Percentiles rank a stretch among this genome's conserved stretches.
phyloP scores from a whole-genome alignment of 129 eudicot species.

The Flaveria sonorensis region DNA sequence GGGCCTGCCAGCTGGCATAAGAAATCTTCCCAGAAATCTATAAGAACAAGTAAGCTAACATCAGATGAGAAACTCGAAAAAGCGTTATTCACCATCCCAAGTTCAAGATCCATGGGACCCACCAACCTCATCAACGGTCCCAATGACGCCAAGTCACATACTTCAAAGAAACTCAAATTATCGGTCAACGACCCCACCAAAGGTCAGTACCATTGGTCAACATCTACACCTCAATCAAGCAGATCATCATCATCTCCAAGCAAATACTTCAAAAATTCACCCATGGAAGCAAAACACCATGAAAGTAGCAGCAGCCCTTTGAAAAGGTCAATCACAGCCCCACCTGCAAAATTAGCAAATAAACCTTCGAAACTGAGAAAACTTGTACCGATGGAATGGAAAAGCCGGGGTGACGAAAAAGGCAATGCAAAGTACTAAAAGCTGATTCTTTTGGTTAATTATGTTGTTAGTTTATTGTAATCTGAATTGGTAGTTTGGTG shows the following conservation, averaged over 20 bases:
- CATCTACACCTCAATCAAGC: slow-evolving; percentile 48
- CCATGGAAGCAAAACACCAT: slow-evolving; percentile 36
- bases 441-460: slow-evolving; percentile 26
- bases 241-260: slow-evolving; percentile 68
- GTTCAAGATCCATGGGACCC: slow-evolving; percentile 34
- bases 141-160: slow-evolving; percentile 9
- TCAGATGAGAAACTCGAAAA: slow-evolving; percentile 52
- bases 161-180: slow-evolving; percentile 52
- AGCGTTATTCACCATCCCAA: slow-evolving; percentile 45
- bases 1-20: slow-evolving; percentile 50
- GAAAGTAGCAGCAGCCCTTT: slow-evolving; percentile 34
- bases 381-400: slow-evolving; percentile 59
- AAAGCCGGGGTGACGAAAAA: slow-evolving; percentile 37
- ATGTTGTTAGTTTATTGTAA: slow-evolving; percentile 37
- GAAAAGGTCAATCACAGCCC: slow-evolving; percentile 52
- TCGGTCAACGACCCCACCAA: slow-evolving; percentile 29
- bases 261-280: slow-evolving; percentile 45
- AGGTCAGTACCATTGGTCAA: slow-evolving; percentile 47
- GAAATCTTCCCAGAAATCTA: slow-evolving; percentile 58
- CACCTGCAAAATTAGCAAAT: slow-evolving; percentile 51
- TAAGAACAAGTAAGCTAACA: slow-evolving; percentile 53
- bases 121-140: slow-evolving; percentile 29
- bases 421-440: slow-evolving; percentile 21
- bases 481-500: slow-evolving; percentile 44
- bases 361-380: slow-evolving; percentile 62